phyloP scores from a whole-genome alignment of 1,284 basidiomycete species.

The Naganishia sp. region DNA sequence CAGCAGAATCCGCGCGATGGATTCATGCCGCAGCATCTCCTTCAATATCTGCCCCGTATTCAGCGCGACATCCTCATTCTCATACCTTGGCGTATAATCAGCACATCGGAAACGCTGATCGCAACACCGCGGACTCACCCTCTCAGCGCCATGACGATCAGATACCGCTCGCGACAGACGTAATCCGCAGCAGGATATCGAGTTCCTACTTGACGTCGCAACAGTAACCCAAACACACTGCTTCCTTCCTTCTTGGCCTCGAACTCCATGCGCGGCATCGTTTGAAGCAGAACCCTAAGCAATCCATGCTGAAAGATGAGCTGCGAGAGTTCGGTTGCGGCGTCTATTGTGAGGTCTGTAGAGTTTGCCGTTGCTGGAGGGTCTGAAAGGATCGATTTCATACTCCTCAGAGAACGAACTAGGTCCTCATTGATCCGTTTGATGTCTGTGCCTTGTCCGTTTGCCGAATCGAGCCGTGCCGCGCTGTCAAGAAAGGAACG shows the following conservation, averaged over 20 bases:
- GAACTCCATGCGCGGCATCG: constrained; percentile 88
- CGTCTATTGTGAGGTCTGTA: constrained; percentile 3
- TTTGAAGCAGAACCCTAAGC: constrained; percentile 74
- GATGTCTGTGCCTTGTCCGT: constrained; percentile 11
- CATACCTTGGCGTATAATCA: constrained; percentile 61
- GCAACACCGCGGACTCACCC: constrained; percentile 43
- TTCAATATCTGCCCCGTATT: constrained; percentile 98
- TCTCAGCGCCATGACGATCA: constrained; percentile 82
- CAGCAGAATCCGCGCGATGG: constrained; percentile 83
- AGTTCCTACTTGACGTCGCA: constrained; percentile 89
- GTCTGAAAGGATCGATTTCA: constrained; percentile 28
- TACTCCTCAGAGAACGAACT: constrained; percentile 5
- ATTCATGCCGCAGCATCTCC: constrained; percentile 94
- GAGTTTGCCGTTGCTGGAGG: background rate
- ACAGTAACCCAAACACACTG: constrained; percentile 94
- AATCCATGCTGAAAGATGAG: constrained; percentile 92
- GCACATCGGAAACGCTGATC: background rate
- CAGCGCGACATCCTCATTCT: constrained; percentile 89
- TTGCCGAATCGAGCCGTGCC: constrained; percentile 27
- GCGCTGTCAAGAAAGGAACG: constrained; percentile 34
- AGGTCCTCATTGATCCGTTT: constrained; percentile 25
- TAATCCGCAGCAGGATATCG: constrained; percentile 95
- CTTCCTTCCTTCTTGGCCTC: constrained; percentile 91
- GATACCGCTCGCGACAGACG: constrained; percentile 76
- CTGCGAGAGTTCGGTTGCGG: constrained; percentile 82